These are phyloP conservation scores for Hypoxylon crocopeplum DNA, from an alignment of 495 filamentous ascomycete species.

Conservation along the genomic window DNA sequence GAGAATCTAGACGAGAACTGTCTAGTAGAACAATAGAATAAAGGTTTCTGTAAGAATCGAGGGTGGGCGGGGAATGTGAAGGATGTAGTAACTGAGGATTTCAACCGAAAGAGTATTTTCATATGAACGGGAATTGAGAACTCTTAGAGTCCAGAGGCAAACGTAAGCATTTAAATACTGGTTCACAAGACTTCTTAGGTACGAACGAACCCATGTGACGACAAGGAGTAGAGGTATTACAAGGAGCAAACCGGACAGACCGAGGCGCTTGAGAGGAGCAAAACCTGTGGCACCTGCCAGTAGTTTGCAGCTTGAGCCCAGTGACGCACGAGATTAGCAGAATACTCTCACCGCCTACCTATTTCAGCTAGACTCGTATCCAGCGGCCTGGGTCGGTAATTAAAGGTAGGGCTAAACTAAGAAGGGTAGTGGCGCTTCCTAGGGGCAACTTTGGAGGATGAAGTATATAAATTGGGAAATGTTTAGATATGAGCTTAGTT, in stretches of 20 bases:
- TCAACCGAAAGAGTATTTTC: constrained; percentile 26
- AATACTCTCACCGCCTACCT: constrained; percentile 28
- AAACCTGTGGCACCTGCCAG: constrained; percentile 26
- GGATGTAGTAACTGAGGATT: constrained; percentile 23
- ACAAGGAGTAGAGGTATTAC: constrained; percentile 2
- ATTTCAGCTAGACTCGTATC: constrained; percentile 2
- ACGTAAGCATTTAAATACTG: constrained; percentile 17
- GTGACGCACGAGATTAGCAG: constrained; percentile 32
- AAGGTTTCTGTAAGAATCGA: constrained; percentile 10
- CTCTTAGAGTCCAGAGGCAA: not conserved
- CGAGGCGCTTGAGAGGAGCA: constrained; percentile 20
- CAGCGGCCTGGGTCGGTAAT: constrained; percentile 19
- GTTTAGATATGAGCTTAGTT: not conserved
- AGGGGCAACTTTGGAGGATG: not conserved
- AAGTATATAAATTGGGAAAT: not conserved
- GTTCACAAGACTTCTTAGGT: not conserved
- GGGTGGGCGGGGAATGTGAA: constrained; percentile 17
- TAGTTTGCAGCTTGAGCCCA: not conserved
- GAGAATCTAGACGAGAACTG: constrained; percentile 5
- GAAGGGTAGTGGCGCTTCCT: no score
- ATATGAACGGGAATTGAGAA: constrained; percentile 9
- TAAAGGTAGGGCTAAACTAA: constrained; percentile 13
- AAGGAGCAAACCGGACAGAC: constrained; percentile 15
- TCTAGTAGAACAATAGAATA: constrained; percentile 11
- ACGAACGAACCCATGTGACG: constrained; percentile 28